A percentile compares a stretch with the other conserved stretches of the same genome.
phyloP scores from a whole-genome alignment of 2,329 filamentous ascomycete genomes.

The Pseudogymnoascus sp. region DNA sequence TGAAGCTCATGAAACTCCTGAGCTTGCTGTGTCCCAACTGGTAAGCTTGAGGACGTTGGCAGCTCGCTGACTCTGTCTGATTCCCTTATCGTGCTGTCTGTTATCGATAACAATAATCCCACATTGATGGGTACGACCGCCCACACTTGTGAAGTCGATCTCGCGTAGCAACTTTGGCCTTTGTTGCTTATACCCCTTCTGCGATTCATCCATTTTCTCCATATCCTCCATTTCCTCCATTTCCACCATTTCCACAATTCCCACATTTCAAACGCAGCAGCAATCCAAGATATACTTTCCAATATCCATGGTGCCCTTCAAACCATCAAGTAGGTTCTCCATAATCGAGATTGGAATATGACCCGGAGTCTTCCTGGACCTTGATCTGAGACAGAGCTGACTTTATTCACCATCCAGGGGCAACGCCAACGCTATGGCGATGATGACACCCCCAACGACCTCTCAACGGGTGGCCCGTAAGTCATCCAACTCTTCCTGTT shows the following conservation, averaged over 20 bases:
- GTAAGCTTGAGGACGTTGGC: not conserved
- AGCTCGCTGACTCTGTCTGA: not conserved
- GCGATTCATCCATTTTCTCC: not conserved
- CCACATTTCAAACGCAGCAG: too few species aligned
- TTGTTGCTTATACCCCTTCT: not conserved
- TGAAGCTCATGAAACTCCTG: not conserved
- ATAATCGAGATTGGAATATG: not conserved
- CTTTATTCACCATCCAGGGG: not conserved
- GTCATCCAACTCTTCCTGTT: not conserved
- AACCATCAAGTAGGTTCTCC: not conserved
- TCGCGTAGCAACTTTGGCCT: conserved; percentile 7
- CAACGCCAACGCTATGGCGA: not conserved
- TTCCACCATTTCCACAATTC: too few species aligned
- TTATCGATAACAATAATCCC: conserved; percentile 9
- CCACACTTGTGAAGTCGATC: not conserved
- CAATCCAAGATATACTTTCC: too few species aligned
- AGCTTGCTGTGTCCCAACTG: not conserved
- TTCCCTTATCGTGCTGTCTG: not conserved
- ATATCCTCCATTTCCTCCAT: too few species aligned
- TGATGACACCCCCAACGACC: too few species aligned
- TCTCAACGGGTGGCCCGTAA: not conserved
- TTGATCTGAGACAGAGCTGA: not conserved
- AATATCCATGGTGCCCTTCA: too few species aligned
- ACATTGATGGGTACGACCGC: not conserved
- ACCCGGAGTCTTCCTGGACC: not conserved